These are phyloP conservation scores for Chalciporus pseudorubinellus DNA, from an alignment of 768 basidiomycete species.

Conservation along the genomic window DNA sequence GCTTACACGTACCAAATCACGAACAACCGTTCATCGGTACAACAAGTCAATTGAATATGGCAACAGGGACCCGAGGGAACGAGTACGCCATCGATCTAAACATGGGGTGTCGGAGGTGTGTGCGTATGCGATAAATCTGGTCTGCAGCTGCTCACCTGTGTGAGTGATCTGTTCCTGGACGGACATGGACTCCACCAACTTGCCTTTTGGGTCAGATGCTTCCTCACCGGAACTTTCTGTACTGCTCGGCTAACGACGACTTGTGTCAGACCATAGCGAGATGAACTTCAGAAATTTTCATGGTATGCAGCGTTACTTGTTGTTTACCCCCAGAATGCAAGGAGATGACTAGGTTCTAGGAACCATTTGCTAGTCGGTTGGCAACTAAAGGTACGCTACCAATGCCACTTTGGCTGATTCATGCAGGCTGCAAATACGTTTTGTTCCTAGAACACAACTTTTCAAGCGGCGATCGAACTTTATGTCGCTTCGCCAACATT, in stretches of 20 bases:
- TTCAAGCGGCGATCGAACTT: slow-evolving; percentile 20
- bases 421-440: not conserved
- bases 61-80: slow-evolving; percentile 11
- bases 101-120: not conserved
- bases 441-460: not conserved
- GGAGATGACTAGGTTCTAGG: not conserved
- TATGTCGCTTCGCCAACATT: slow-evolving; percentile 16
- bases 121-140: not conserved
- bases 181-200: not conserved
- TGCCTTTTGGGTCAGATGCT: slow-evolving; percentile 18
- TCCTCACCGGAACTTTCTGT: slow-evolving; percentile 18
- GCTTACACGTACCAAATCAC: slow-evolving; percentile 11
- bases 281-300: slow-evolving; percentile 7
- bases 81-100: slow-evolving; percentile 5
- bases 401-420: no score
- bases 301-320: slow-evolving; percentile 7
- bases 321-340: slow-evolving; percentile 1
- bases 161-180: slow-evolving; percentile 12
- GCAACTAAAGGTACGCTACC: not conserved
- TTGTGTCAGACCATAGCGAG: slow-evolving; percentile 9
- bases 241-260: slow-evolving; percentile 21
- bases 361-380: not conserved
- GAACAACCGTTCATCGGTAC: slow-evolving; percentile 11
- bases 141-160: not conserved
- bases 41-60: slow-evolving; percentile 13